Evolutionary conservation across 2,329 filamentous ascomycete species (phyloP).

Genomic region (Aureobasidium melanogenum): DNA sequence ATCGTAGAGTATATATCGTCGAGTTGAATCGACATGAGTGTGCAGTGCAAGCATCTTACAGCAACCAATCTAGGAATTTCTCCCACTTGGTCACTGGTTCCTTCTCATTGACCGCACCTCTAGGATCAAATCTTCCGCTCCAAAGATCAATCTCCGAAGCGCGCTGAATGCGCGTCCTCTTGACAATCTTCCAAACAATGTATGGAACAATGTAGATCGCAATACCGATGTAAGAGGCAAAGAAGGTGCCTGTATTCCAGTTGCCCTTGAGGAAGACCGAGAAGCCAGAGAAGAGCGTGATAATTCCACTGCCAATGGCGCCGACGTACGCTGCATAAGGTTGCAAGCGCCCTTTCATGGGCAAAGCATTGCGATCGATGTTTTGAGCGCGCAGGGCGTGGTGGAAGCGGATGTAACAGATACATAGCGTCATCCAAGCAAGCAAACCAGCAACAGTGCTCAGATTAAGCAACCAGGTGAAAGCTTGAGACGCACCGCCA

Average conservation of each 20-base stretch:
- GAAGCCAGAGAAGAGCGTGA: conserved; percentile 23
- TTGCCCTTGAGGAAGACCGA: conserved; percentile 31
- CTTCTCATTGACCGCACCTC: neutral
- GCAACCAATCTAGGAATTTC: conserved; percentile 12
- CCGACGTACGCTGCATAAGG: conserved; percentile 17
- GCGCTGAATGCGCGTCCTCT: conserved; percentile 28
- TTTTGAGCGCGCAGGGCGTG: conserved; percentile 33
- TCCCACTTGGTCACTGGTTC: conserved; percentile 7
- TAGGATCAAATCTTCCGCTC: conserved; percentile 17
- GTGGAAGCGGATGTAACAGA: conserved; percentile 40
- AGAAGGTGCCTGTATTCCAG: conserved; percentile 25
- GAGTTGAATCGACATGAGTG: no score
- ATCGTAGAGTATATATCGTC: no score
- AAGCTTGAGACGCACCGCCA: conserved; percentile 19
- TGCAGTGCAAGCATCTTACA: neutral
- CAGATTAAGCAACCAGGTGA: conserved; percentile 19
- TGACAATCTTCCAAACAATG: conserved; percentile 32
- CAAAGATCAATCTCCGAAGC: conserved; percentile 21
- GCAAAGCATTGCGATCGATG: conserved; percentile 27
- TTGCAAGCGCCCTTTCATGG: conserved; percentile 33
- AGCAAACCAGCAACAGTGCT: conserved; percentile 19
- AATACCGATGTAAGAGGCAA: conserved; percentile 35
- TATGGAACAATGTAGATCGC: conserved; percentile 31
- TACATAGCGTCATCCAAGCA: conserved; percentile 24
- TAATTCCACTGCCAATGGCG: conserved; percentile 18